These are phyloP conservation scores for Wickerhamomyces silvicola DNA, from an alignment of 805 yeast species.

Conservation along the genomic window DNA sequence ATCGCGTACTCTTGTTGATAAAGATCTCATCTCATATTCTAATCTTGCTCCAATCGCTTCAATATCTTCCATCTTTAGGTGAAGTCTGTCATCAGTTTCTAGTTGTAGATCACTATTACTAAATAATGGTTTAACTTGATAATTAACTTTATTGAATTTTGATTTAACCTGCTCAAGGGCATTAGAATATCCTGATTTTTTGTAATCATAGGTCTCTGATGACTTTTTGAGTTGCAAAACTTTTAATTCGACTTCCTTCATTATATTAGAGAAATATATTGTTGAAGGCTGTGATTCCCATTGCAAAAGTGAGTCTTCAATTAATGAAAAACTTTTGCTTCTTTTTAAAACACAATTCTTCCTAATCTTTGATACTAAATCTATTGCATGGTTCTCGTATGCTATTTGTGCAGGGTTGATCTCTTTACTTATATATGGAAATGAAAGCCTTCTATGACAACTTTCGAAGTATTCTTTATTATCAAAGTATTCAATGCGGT, in stretches of 20 bases:
- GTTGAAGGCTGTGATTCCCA: constrained; percentile 10
- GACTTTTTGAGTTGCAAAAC: not conserved
- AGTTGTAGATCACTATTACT: constrained; percentile 16
- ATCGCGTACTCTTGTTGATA: constrained; percentile 57
- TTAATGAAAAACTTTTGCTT: constrained; percentile 30
- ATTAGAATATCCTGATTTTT: not conserved
- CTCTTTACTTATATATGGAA: constrained; percentile 30
- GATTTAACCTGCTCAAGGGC: constrained; percentile 1
- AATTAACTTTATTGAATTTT: constrained; percentile 7
- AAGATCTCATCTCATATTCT: constrained; percentile 56
- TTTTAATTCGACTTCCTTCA: constrained; percentile 7
- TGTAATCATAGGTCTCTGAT: not conserved
- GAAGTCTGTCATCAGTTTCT: constrained; percentile 25
- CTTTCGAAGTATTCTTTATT: too few species aligned
- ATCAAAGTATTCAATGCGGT: too few species aligned
- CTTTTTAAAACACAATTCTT: constrained; percentile 19
- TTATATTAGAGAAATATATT: constrained; percentile 7
- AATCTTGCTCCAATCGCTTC: constrained; percentile 52
- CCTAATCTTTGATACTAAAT: constrained; percentile 2
- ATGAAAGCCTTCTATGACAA: constrained; percentile 35
- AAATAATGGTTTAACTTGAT: constrained; percentile 12
- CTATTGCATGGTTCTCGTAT: constrained; percentile 18
- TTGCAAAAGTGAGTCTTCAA: constrained; percentile 17
- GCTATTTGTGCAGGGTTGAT: constrained; percentile 23
- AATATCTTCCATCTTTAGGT: constrained; percentile 40